A percentile compares a stretch with the other conserved stretches of the same genome.
Evolutionary conservation across 306 rosid genomes (phyloP).

Genomic region (Mimosa pudica): DNA sequence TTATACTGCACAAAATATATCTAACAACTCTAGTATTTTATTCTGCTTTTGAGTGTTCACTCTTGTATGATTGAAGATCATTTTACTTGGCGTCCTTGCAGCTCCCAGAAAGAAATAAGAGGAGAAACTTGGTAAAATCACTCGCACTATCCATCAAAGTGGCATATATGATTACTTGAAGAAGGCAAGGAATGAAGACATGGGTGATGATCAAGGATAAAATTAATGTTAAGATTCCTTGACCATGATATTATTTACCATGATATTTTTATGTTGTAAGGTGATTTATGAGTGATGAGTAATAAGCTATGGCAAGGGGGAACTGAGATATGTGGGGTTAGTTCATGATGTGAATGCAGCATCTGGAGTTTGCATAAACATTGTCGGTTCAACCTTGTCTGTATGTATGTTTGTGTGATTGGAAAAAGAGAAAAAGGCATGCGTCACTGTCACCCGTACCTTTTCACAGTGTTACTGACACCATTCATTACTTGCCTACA

Average conservation of each 20-base stretch:
- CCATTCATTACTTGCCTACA: slow-evolving; percentile 19
- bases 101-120: slow-evolving; percentile 78
- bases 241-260: slow-evolving; percentile 30
- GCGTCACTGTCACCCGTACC: slow-evolving; percentile 26
- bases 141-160: slow-evolving; percentile 41
- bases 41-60: no score
- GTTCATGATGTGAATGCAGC: slow-evolving; percentile 41
- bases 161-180: slow-evolving; percentile 13
- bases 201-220: slow-evolving; percentile 41
- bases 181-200: slow-evolving; percentile 32
- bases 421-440: slow-evolving; percentile 10
- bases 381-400: slow-evolving; percentile 34
- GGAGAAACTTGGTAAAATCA: slow-evolving; percentile 49
- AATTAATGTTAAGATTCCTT: slow-evolving; percentile 37
- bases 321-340: slow-evolving; percentile 34
- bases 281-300: slow-evolving; percentile 34
- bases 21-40: neutral
- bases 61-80: slow-evolving; percentile 13
- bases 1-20: neutral
- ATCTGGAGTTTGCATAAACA: slow-evolving; percentile 47
- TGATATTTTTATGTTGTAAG: slow-evolving; percentile 33
- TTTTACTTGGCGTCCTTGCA: slow-evolving; percentile 38
- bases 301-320: slow-evolving; percentile 31
- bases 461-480: slow-evolving; percentile 7
- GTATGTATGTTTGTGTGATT: slow-evolving; percentile 40